These are phyloP conservation scores for Plasmodium vivax DNA, from an alignment of 169 alveolate species.

Conservation along the genomic window DNA sequence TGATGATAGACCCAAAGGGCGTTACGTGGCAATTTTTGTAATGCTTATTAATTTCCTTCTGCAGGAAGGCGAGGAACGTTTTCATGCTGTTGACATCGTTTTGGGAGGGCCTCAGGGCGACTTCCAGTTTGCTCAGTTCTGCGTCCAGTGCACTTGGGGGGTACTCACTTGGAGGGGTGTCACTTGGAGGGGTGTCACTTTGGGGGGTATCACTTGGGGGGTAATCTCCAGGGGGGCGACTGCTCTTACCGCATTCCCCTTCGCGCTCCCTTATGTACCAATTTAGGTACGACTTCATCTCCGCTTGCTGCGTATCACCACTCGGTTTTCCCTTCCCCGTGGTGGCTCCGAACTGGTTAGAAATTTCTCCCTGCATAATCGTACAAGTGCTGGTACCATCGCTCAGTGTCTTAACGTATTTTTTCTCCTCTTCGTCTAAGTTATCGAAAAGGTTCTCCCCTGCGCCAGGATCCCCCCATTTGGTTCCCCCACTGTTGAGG, in stretches of 20 bases:
- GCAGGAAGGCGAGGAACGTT: constrained; percentile 38
- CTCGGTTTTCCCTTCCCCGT: not conserved
- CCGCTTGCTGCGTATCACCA: not conserved
- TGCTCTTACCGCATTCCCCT: not conserved
- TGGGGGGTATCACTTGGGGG: not conserved
- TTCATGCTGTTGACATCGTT: constrained; percentile 55
- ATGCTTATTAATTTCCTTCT: constrained; percentile 69
- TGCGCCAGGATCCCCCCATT: not conserved
- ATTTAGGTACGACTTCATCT: constrained; percentile 13
- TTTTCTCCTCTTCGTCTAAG: not conserved
- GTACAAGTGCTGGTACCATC: not conserved
- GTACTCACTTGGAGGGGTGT: too few species aligned
- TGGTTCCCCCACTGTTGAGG: not conserved
- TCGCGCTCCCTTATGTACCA: constrained; percentile 4
- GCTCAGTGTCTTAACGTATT: not conserved
- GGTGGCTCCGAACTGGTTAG: not conserved
- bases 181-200: not conserved
- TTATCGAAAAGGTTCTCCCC: not conserved
- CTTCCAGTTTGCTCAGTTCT: constrained; percentile 42
- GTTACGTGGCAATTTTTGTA: constrained; percentile 71
- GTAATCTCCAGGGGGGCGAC: not conserved
- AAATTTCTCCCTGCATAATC: not conserved
- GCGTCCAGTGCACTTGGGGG: constrained; percentile 14
- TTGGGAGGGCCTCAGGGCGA: constrained; percentile 44
- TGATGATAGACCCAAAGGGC: constrained; percentile 82